Conservation (phyloP, 169 alveolate genomes). For the Blepharisma undulans region DNA sequence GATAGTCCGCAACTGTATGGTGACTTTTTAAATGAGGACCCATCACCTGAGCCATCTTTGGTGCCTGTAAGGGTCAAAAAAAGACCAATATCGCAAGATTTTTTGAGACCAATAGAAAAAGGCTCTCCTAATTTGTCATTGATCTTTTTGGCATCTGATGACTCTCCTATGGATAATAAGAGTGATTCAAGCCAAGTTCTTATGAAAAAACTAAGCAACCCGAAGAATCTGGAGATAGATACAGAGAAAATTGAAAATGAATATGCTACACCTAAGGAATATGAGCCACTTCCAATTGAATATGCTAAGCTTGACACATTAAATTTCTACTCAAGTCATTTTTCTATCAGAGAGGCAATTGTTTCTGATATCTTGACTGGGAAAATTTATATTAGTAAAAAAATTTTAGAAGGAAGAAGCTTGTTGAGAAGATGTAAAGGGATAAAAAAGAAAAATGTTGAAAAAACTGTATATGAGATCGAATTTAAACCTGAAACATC, state of each 20-base stretch:
- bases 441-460: not conserved
- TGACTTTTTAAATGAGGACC: not conserved
- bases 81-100: not conserved
- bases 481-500: not conserved
- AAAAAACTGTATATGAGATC: not conserved
- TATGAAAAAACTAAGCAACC: not conserved
- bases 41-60: not conserved
- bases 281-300: not conserved
- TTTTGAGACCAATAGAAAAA: not conserved
- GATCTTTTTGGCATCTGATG: not conserved
- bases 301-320: not conserved
- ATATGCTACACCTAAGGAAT: not conserved
- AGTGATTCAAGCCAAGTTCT: not conserved
- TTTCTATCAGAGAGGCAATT: not conserved
- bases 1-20: not conserved
- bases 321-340: not conserved
- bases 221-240: not conserved
- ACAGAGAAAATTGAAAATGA: conserved; percentile 17
- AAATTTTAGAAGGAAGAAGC: not conserved
- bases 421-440: not conserved
- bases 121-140: not conserved
- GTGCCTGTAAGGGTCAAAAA: not conserved
- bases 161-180: not conserved
- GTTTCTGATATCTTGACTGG: conserved; percentile 17
- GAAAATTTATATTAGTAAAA: not conserved